These are phyloP conservation scores for Fraxinus paxiana DNA, from an alignment of 305 asterid genomes.

Conservation along the genomic window DNA sequence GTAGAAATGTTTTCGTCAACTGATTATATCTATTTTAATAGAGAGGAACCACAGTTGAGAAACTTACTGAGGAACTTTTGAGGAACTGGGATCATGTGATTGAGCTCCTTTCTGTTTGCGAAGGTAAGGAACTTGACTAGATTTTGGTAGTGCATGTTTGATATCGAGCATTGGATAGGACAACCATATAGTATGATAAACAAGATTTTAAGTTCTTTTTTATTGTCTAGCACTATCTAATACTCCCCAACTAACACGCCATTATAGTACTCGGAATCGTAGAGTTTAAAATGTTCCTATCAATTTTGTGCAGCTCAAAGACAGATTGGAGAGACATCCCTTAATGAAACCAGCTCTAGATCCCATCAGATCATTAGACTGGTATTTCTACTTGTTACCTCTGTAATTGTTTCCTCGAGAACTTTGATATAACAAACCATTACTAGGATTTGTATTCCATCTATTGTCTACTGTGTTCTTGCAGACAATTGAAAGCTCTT, in stretches of 20 bases:
- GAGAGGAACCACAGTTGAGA: constrained; percentile 87
- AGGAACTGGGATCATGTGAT: constrained; percentile 76
- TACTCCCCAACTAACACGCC: background rate
- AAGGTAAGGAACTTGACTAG: constrained; percentile 44
- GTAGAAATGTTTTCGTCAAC: background rate
- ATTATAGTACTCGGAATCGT: background rate
- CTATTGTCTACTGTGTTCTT: constrained; percentile 22
- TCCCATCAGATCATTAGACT: constrained; percentile 82
- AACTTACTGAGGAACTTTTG: constrained; percentile 73
- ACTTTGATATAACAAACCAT: background rate
- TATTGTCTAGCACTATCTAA: background rate
- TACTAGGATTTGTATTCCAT: background rate
- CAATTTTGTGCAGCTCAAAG: constrained; percentile 65
- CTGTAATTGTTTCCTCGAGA: constrained; percentile 1
- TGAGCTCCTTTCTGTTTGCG: constrained; percentile 77
- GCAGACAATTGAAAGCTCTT: constrained; percentile 91
- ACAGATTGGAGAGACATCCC: constrained; percentile 72
- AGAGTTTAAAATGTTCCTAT: background rate
- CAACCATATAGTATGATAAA: background rate
- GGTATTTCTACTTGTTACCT: constrained; percentile 38
- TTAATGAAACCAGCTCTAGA: constrained; percentile 79
- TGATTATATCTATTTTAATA: constrained; percentile 23
- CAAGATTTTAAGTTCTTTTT: background rate
- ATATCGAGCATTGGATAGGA: background rate
- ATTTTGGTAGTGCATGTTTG: background rate